Evolutionary conservation across 352 stramenopile species (phyloP).

Genomic region (Globisporangium perplexum): DNA sequence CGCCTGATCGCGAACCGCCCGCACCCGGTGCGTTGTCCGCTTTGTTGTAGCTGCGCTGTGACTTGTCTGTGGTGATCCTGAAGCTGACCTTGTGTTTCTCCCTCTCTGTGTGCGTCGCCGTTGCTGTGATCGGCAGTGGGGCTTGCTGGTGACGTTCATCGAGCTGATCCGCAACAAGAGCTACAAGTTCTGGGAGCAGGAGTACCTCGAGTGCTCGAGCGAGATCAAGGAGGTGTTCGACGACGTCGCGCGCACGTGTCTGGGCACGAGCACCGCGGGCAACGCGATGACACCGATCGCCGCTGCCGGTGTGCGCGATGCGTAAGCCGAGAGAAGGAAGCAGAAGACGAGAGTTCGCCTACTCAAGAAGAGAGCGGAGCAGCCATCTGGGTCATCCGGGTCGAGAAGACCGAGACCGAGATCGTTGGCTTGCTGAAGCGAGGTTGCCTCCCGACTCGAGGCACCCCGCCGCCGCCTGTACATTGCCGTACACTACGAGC

Average conservation of each 20-base stretch:
- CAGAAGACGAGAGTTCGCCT: background rate
- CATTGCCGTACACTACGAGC: background rate
- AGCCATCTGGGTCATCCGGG: too few species aligned
- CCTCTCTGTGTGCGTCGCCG: background rate
- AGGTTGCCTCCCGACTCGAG: too few species aligned
- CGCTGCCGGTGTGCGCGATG: background rate
- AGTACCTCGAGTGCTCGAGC: conserved; percentile 97
- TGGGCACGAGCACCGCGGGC: conserved; percentile 44
- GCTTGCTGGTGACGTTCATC: conserved; percentile 98
- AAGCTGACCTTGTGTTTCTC: conserved; percentile 5
- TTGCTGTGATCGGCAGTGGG: conserved; percentile 71
- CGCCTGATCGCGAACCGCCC: conserved; percentile 98
- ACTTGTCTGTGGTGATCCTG: background rate
- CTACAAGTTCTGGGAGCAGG: conserved; percentile 99
- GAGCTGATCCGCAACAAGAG: conserved; percentile 99
- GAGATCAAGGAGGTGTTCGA: conserved; percentile 99
- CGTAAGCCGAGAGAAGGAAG: background rate
- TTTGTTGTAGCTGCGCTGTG: background rate
- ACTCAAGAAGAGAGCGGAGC: background rate
- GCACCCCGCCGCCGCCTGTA: background rate
- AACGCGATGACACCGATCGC: conserved; percentile 18
- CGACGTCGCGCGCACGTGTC: conserved; percentile 94
- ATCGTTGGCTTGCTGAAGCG: too few species aligned
- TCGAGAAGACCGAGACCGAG: too few species aligned
- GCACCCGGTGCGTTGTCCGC: conserved; percentile 77